Percentiles rank a stretch among this genome's conserved stretches.
Evolutionary conservation across 805 yeast species (phyloP).

Genomic region (Debaryomyces prosopidis): DNA sequence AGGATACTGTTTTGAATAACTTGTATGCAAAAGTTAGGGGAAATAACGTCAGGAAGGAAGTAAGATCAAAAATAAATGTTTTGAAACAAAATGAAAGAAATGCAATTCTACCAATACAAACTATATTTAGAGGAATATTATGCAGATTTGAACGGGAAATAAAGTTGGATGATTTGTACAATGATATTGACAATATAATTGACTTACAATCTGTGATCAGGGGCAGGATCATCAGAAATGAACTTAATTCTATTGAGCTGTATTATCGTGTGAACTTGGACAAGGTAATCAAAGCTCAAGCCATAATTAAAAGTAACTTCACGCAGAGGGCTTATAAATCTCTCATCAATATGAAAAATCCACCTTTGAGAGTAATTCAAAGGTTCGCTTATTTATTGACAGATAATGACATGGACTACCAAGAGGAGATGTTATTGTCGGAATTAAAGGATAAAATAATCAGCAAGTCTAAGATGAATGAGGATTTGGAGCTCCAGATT

Average conservation of each 20-base stretch:
- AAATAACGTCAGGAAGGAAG: constrained; percentile 29
- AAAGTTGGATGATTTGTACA: constrained; percentile 53
- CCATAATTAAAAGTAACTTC: constrained; percentile 63
- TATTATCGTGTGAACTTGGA: constrained; percentile 58
- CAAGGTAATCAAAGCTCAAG: constrained; percentile 73
- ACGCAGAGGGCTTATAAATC: constrained; percentile 74
- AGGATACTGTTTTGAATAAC: constrained; percentile 35
- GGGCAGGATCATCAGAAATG: constrained; percentile 45
- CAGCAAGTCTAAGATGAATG: constrained; percentile 68
- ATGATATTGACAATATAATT: constrained; percentile 37
- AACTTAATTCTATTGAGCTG: constrained; percentile 27
- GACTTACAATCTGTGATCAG: constrained; percentile 56
- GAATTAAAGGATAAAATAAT: constrained; percentile 66
- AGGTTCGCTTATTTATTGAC: constrained; percentile 75
- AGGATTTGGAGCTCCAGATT: constrained; percentile 68
- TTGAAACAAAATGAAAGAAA: constrained; percentile 13
- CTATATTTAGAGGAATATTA: constrained; percentile 62
- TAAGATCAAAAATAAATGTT: constrained; percentile 16
- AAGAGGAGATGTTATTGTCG: constrained; percentile 70
- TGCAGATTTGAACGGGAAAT: constrained; percentile 57
- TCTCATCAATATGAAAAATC: constrained; percentile 67
- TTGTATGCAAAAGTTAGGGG: constrained; percentile 50
- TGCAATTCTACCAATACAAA: constrained; percentile 50
- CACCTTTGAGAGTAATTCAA: constrained; percentile 74
- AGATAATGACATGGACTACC: constrained; percentile 71